Percentiles rank a stretch among this genome's conserved stretches.
These are phyloP conservation scores for Saccharomyces pastorianus DNA, from an alignment of 1,139 yeast species.

Conservation along the genomic window DNA sequence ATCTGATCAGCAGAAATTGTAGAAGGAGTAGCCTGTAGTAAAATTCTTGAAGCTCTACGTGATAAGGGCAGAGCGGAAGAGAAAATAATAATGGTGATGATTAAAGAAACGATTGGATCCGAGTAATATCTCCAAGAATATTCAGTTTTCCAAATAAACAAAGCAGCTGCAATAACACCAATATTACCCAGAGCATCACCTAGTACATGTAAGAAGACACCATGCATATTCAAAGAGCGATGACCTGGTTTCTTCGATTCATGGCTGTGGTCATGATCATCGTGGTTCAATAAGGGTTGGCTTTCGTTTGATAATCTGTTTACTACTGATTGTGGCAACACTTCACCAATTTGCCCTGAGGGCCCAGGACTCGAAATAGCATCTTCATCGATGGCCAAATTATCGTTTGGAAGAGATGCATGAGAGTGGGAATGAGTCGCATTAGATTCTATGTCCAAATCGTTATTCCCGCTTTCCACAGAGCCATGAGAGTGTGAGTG, in stretches of 20 bases:
- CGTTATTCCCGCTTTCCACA: conserved; percentile 1
- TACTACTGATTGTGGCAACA: conserved; percentile 23
- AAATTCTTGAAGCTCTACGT: conserved; percentile 74
- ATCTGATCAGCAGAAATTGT: conserved; percentile 70
- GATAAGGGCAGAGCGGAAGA: conserved; percentile 89
- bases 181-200: conserved; percentile 96
- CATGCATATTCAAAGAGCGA: conserved; percentile 88
- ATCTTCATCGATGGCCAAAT: conserved; percentile 5
- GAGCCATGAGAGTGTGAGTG: conserved; percentile 46
- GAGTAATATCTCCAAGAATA: conserved; percentile 79
- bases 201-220: conserved; percentile 87
- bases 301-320: conserved; percentile 25
- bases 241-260: conserved; percentile 22
- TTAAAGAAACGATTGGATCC: conserved; percentile 79
- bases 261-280: conserved; percentile 23
- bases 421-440: conserved; percentile 22
- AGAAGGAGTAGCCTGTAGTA: conserved; percentile 88
- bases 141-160: conserved; percentile 89
- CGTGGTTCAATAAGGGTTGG: conserved; percentile 30
- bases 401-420: conserved; percentile 17
- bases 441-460: conserved; percentile 40
- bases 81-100: conserved; percentile 81
- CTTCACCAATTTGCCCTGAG: conserved; percentile 18
- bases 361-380: conserved; percentile 1
- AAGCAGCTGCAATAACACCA: conserved; percentile 84